Evolutionary conservation across 2,329 filamentous ascomycete species (phyloP), one percentile per base, ranked within the genome.

Genomic region (Talaromyces sp.): DNA sequence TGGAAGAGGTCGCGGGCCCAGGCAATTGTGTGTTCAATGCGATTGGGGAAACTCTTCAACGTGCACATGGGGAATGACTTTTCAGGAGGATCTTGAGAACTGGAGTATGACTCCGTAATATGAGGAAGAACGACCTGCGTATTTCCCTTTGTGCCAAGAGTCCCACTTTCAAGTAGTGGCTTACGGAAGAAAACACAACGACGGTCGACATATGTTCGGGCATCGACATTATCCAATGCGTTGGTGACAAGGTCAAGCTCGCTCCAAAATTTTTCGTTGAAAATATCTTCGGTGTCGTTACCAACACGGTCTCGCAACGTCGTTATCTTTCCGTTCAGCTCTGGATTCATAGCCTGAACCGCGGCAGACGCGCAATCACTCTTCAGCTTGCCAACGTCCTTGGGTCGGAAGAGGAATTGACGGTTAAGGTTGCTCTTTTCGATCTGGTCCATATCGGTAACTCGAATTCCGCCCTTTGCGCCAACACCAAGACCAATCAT

Each of bases 61-160:
- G 95, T 98, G 78, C 95, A 99, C 93, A 98, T 98, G 0, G 95
- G 95, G 85, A 99, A 98, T 0, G 95, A 96, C 82, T 97, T 93
- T 84, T 99, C 96, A 0, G 95, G 95, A 1, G 95, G 95, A 76
- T 99, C 96, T 76, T 97, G 94, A 22, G 95, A 98, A 73, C 89
- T 92, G 0, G 95, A 97, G 82, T 99, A 99, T 0, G 95, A 98
- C 79, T 99, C 96, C 0, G 95, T 98, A 68, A 97, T 82, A 71
- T 88, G 86, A 11, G 95, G 96, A 65, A 99, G 85, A 58, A 99
- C 88, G 66, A 99, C 95, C 75, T 99, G 95, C 7, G 93, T 97
- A 81, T 99, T 99, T 73, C 95, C 95, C 84, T 99, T 99, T 65
- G 96, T 98, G 60, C 95, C 95, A n/a, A 99, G 87, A 41, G 95